Percentiles rank a stretch among this genome's conserved stretches.
Evolutionary conservation across 1,139 yeast species (phyloP).

Genomic region (Entelexis sorbosivorans): DNA sequence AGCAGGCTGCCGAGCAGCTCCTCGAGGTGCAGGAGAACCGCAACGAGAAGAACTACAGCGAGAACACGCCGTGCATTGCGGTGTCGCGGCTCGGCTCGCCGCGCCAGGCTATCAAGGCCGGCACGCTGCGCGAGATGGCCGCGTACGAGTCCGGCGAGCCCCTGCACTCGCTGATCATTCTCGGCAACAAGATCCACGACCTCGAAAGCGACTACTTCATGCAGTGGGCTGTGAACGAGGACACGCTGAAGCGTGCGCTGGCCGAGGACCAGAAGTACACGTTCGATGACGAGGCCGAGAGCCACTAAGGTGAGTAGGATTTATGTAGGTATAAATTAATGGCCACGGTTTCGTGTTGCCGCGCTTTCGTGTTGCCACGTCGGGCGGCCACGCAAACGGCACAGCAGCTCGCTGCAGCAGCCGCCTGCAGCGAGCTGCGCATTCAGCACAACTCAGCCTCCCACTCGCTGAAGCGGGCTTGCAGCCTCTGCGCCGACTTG

Average conservation of each 20-base stretch:
- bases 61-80: constrained; percentile 85
- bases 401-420: too few species aligned
- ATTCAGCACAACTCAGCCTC: neutral
- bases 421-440: too few species aligned
- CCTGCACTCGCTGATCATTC: constrained; percentile 75
- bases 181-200: constrained; percentile 92
- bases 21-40: constrained; percentile 75
- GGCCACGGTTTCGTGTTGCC: too few species aligned
- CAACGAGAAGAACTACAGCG: constrained; percentile 56
- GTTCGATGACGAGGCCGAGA: constrained; percentile 2
- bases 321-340: too few species aligned
- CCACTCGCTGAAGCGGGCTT: constrained; percentile 17
- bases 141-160: constrained; percentile 90
- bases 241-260: constrained; percentile 48
- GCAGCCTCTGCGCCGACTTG: constrained; percentile 23
- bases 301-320: too few species aligned
- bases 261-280: constrained; percentile 27
- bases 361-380: too few species aligned
- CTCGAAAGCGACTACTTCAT: constrained; percentile 76
- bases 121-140: constrained; percentile 54
- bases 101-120: constrained; percentile 71
- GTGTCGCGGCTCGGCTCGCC: constrained; percentile 86
- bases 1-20: constrained; percentile 78
- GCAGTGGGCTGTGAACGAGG: constrained; percentile 58
- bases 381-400: too few species aligned